A percentile compares a stretch with the other conserved stretches of the same genome.
These are phyloP conservation scores for Chamaenerion angustifolium DNA, from an alignment of 345 rosid genomes.

Conservation along the genomic window DNA sequence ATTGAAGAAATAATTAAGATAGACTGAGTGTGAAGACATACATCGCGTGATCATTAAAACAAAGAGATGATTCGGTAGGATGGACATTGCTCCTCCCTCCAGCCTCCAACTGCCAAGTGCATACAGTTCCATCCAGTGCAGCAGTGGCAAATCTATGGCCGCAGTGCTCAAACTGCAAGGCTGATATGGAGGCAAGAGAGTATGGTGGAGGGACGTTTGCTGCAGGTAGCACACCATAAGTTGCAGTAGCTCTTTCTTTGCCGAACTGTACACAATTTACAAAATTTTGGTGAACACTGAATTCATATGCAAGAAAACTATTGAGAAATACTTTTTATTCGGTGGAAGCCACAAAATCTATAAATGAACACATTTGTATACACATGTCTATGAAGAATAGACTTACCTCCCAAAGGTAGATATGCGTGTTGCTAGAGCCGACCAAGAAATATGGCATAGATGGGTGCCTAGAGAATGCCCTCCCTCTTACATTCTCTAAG, in stretches of 20 bases:
- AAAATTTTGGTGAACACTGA: neutral
- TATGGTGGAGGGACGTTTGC: slow-evolving; percentile 78
- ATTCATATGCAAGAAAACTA: neutral
- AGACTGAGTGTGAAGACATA: slow-evolving; percentile 18
- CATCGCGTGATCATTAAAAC: slow-evolving; percentile 77
- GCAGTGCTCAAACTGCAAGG: slow-evolving; percentile 67
- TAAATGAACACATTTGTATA: no score
- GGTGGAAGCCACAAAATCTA: no score
- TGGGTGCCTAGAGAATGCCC: slow-evolving; percentile 82
- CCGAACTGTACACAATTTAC: slow-evolving; percentile 43
- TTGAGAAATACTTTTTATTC: no score
- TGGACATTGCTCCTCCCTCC: slow-evolving; percentile 75
- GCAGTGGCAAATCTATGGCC: slow-evolving; percentile 89
- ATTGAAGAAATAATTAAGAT: no score
- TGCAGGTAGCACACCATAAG: slow-evolving; percentile 86
- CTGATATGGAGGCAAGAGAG: slow-evolving; percentile 78
- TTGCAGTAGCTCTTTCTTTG: slow-evolving; percentile 66
- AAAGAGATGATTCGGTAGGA: slow-evolving; percentile 82
- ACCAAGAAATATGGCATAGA: slow-evolving; percentile 81
- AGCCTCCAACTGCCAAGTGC: slow-evolving; percentile 90
- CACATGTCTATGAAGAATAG: no score
- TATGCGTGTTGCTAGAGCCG: slow-evolving; percentile 83
- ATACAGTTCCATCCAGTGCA: slow-evolving; percentile 81
- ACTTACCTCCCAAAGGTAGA: slow-evolving; percentile 91
- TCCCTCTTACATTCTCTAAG: slow-evolving; percentile 48